Evolutionary conservation across 805 yeast species (phyloP), one percentile per base, ranked within the genome.

Genomic region (Nakazawaea ishiwadae): DNA sequence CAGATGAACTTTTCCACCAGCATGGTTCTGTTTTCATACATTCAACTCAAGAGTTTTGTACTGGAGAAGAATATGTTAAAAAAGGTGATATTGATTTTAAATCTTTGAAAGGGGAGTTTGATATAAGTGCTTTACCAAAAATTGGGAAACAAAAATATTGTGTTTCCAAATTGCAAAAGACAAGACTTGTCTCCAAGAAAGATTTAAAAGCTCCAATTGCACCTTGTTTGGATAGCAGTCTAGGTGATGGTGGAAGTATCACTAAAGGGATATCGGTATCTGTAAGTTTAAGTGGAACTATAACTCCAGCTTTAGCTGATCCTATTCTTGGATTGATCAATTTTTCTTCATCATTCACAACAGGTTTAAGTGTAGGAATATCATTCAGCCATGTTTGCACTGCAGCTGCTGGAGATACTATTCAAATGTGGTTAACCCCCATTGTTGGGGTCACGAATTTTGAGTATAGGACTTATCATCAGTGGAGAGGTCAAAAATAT

Each of bases 161-260:
- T 35, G 35, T 40, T n/a, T 40, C 44, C 19, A 32, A 24, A 4
- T 11, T 40, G 7, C 7, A 16, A 7, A 35, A 35, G 26, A 35
- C 44, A 7, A 40, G 27, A 35, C 19, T 24, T 8, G 19, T 21
- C 10, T 4, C 33, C 10, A 23, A 17, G 24, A 12, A 4, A 14
- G 37, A 24, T 12, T 19, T 35, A 27, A 19, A n/a, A 15, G 37
- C 40, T 8, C 44, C 44, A 2, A 18, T 41, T 4, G 16, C 37
- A 12, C 40, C 40, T 11, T 41, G 44, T 29, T 36, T 41, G n/a
- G 40, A 41, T 20, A 31, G 37, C 23, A 19, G 24, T 15, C 15
- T 31, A 11, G 44, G 44, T 14, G 44, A 41, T 31, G 44, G 44
- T 14, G 44, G 44, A 17, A 18, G 34, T 36, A 41, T 36, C 27